Conservation (phyloP, 2,329 filamentous ascomycete genomes). For the Fusarium sp. region DNA sequence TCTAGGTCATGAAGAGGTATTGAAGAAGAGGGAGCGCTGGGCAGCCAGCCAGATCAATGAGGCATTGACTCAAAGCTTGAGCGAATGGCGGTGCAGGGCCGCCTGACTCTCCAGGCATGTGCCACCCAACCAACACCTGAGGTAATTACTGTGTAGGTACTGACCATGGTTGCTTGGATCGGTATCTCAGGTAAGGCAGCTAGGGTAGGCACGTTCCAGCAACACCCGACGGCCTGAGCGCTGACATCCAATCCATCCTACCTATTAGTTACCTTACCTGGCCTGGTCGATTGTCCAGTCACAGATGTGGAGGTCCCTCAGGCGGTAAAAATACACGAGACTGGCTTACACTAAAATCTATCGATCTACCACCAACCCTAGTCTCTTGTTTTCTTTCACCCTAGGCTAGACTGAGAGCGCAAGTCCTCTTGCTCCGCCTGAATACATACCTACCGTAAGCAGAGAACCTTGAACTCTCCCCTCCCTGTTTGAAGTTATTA, state of each 20-base stretch:
- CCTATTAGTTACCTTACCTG: background rate
- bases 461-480: background rate
- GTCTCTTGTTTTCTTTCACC: background rate
- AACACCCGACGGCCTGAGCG: constrained; percentile 21
- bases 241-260: background rate
- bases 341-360: background rate
- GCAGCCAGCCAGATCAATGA: background rate
- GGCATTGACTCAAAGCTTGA: background rate
- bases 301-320: background rate
- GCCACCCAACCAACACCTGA: background rate
- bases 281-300: background rate
- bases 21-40: background rate
- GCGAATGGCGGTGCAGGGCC: background rate
- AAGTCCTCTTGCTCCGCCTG: constrained; percentile 6
- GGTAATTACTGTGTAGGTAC: background rate
- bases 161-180: background rate
- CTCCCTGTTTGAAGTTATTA: background rate
- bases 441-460: background rate
- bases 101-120: constrained; percentile 7
- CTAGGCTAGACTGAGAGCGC: background rate
- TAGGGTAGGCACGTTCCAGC: background rate
- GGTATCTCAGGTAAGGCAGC: background rate
- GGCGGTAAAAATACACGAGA: background rate
- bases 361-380: background rate
- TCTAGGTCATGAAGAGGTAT: background rate